Evolutionary conservation across 1,284 basidiomycete genomes (phyloP).

Genomic region (Leccinum fallax): DNA sequence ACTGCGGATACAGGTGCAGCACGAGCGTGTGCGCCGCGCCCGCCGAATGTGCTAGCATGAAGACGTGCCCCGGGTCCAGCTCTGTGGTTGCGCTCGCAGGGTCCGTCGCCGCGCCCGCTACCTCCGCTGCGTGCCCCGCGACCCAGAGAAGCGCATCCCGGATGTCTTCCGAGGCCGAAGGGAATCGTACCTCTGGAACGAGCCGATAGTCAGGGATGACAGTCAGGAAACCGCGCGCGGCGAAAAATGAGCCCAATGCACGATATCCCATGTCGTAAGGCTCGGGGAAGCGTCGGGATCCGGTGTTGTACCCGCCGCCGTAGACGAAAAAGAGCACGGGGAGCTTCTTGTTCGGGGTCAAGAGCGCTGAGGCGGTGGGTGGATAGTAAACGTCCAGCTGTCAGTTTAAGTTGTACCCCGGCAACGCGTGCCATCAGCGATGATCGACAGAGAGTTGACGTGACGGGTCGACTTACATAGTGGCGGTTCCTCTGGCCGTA

Average conservation of each 20-base stretch:
- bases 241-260: constrained; percentile 62
- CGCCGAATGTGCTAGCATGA: constrained; percentile 60
- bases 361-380: constrained; percentile 21
- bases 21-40: constrained; percentile 54
- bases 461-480: constrained; percentile 41
- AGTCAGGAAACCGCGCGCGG: constrained; percentile 56
- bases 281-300: constrained; percentile 47
- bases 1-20: constrained; percentile 43
- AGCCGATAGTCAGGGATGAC: constrained; percentile 68
- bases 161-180: constrained; percentile 54
- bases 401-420: neutral
- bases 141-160: constrained; percentile 61
- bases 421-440: neutral
- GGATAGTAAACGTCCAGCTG: constrained; percentile 65
- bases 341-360: constrained; percentile 35
- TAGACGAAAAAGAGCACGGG: constrained; percentile 65
- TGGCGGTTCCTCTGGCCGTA: constrained; percentile 58
- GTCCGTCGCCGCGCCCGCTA: constrained; percentile 19
- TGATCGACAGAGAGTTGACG: neutral
- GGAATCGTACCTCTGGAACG: constrained; percentile 54
- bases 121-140: constrained; percentile 38
- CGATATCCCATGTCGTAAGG: constrained; percentile 53
- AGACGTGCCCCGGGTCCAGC: constrained; percentile 45
- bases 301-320: constrained; percentile 60
- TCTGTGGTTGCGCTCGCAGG: constrained; percentile 25